Conservation (phyloP, 257 asterid genomes). For the Rehmannia glutinosa region DNA sequence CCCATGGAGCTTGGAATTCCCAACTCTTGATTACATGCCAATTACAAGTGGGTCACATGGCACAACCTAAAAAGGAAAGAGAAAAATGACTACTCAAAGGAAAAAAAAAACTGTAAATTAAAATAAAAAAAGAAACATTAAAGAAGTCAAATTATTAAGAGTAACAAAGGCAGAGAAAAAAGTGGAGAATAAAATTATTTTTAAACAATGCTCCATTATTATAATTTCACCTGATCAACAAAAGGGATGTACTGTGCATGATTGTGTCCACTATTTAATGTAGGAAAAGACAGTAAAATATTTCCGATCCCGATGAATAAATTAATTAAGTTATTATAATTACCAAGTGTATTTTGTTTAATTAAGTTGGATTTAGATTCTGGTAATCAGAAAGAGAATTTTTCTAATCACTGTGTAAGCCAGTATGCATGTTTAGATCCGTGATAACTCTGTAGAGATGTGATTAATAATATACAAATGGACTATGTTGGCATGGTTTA, state of each 20-base stretch:
- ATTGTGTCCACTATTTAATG: slow-evolving; percentile 27
- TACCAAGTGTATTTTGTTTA: too few relatives aligned
- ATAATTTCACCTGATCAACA: slow-evolving; percentile 4
- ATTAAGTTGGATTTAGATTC: too few relatives aligned
- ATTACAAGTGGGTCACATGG: slow-evolving; percentile 29
- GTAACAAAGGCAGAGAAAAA: slow-evolving; percentile 15
- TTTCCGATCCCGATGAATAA: slow-evolving; percentile 26
- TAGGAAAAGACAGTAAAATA: slow-evolving; percentile 14
- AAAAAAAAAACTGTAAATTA: too few relatives aligned
- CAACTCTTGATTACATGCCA: background rate
- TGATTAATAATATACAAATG: too few relatives aligned
- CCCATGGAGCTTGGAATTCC: too few relatives aligned
- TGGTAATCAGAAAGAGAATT: too few relatives aligned
- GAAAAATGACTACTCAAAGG: background rate
- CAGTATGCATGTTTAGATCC: too few relatives aligned
- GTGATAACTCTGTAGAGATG: too few relatives aligned
- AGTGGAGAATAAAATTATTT: slow-evolving; percentile 12
- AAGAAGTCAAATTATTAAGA: slow-evolving; percentile 13
- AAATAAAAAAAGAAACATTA: background rate
- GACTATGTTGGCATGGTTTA: background rate
- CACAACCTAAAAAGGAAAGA: background rate
- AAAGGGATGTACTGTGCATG: slow-evolving; percentile 18
- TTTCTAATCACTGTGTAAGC: too few relatives aligned
- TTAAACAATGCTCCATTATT: too few relatives aligned
- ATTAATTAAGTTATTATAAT: too few relatives aligned